phyloP scores from a whole-genome alignment of 345 rosid species.

The Microthlaspi erraticum region DNA sequence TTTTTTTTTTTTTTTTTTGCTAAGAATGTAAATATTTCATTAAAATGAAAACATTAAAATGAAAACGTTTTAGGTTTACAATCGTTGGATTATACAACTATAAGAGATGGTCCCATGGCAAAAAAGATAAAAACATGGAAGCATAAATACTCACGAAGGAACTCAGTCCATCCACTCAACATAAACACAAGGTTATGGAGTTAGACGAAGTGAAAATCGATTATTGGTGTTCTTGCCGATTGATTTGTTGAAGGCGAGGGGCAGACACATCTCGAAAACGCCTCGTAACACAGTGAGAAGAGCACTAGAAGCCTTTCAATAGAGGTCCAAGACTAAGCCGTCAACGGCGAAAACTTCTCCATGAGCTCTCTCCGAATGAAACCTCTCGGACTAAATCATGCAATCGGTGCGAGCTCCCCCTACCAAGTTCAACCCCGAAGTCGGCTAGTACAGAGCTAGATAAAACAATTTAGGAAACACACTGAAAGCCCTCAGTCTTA shows the following conservation, averaged over 20 bases:
- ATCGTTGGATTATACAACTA: too few species aligned
- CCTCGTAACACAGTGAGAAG: too few species aligned
- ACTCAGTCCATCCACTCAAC: not conserved
- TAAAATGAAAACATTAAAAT: too few species aligned
- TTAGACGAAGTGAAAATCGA: not conserved
- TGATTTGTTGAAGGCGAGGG: not conserved
- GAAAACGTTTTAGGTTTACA: not conserved
- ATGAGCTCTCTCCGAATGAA: not conserved
- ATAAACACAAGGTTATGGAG: not conserved
- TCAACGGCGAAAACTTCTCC: too few species aligned
- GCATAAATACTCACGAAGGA: too few species aligned
- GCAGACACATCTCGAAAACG: too few species aligned
- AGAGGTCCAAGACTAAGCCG: too few species aligned
- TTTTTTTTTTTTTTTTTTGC: too few species aligned
- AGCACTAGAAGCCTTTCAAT: too few species aligned
- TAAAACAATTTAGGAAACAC: not conserved
- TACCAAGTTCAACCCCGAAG: not conserved
- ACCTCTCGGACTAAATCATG: not conserved
- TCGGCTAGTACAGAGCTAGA: not conserved
- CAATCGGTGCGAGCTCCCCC: not conserved
- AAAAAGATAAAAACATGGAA: not conserved
- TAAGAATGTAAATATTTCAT: not conserved
- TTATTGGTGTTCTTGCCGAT: not conserved
- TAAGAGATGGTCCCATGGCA: not conserved
- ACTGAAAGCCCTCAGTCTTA: not conserved